Evolutionary conservation across 2,329 filamentous ascomycete species (phyloP).

Genomic region (Nemania serpens): DNA sequence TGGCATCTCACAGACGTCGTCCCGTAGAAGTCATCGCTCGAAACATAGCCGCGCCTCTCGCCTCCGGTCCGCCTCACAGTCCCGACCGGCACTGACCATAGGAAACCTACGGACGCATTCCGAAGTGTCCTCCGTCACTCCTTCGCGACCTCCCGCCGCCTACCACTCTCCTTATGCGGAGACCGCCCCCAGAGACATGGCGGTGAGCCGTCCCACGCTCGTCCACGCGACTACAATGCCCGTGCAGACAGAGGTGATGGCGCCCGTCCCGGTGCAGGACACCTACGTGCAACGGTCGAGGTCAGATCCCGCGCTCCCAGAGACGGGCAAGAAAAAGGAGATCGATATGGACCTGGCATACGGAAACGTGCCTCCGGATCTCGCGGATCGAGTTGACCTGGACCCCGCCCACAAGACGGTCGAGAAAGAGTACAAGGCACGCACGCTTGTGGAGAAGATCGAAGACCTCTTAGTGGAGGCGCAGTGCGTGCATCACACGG

Average conservation of each 20-base stretch:
- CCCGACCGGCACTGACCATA: slow-evolving; percentile 53
- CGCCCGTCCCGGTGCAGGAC: slow-evolving; percentile 17
- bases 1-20: slow-evolving; percentile 46
- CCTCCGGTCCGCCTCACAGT: slow-evolving; percentile 40
- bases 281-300: slow-evolving; percentile 41
- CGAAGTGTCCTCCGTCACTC: slow-evolving; percentile 55
- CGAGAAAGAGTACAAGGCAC: slow-evolving; percentile 56
- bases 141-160: slow-evolving; percentile 48
- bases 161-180: slow-evolving; percentile 50
- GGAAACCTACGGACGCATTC: slow-evolving; percentile 58
- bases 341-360: slow-evolving; percentile 95
- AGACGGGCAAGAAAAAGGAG: slow-evolving; percentile 45
- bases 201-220: slow-evolving; percentile 46
- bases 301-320: slow-evolving; percentile 48
- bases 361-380: slow-evolving; percentile 76
- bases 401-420: slow-evolving; percentile 57
- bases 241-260: slow-evolving; percentile 23
- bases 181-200: slow-evolving; percentile 51
- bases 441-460: slow-evolving; percentile 71
- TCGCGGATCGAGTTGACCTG: slow-evolving; percentile 49
- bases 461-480: slow-evolving; percentile 83
- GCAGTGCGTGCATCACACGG: slow-evolving; percentile 85
- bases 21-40: slow-evolving; percentile 49
- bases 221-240: slow-evolving; percentile 42
- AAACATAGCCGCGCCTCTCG: slow-evolving; percentile 43